Conservation (phyloP, 169 alveolate species). For the Babesia microti region DNA sequence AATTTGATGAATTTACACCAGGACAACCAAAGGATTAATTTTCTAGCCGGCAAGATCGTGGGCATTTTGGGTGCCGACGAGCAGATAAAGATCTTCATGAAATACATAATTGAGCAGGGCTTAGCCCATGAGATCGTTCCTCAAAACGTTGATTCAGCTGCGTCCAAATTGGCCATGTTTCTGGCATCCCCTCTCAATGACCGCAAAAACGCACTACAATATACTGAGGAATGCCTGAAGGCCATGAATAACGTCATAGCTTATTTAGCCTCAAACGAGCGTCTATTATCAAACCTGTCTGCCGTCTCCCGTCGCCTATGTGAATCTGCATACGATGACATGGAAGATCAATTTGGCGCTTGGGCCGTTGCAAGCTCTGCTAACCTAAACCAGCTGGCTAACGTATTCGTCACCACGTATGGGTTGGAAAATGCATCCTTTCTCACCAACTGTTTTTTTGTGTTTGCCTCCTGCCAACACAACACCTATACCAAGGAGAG, state of each 20-base stretch:
- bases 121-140: slow-evolving; percentile 58
- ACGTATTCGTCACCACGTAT: slow-evolving; percentile 53
- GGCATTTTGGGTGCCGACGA: slow-evolving; percentile 81
- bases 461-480: slow-evolving; percentile 64
- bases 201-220: slow-evolving; percentile 74
- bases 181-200: slow-evolving; percentile 74
- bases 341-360: slow-evolving; percentile 80
- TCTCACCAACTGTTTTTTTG: slow-evolving; percentile 61
- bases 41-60: slow-evolving; percentile 72
- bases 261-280: slow-evolving; percentile 59
- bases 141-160: slow-evolving; percentile 66
- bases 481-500: slow-evolving; percentile 58
- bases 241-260: slow-evolving; percentile 58
- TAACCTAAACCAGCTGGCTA: slow-evolving; percentile 61
- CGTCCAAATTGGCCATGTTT: slow-evolving; percentile 71
- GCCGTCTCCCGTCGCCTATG: slow-evolving; percentile 53
- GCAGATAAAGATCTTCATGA: slow-evolving; percentile 75
- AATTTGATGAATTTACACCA: slow-evolving; percentile 70
- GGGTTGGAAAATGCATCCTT: slow-evolving; percentile 57
- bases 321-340: slow-evolving; percentile 62
- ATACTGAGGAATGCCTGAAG: slow-evolving; percentile 74
- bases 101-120: slow-evolving; percentile 62
- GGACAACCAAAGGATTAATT: slow-evolving; percentile 65
- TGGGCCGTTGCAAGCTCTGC: slow-evolving; percentile 82
- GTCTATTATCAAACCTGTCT: slow-evolving; percentile 51